A percentile compares a stretch with the other conserved stretches of the same genome.
Evolutionary conservation across 306 rosid species (phyloP).

Genomic region (Carpinus fangiana): DNA sequence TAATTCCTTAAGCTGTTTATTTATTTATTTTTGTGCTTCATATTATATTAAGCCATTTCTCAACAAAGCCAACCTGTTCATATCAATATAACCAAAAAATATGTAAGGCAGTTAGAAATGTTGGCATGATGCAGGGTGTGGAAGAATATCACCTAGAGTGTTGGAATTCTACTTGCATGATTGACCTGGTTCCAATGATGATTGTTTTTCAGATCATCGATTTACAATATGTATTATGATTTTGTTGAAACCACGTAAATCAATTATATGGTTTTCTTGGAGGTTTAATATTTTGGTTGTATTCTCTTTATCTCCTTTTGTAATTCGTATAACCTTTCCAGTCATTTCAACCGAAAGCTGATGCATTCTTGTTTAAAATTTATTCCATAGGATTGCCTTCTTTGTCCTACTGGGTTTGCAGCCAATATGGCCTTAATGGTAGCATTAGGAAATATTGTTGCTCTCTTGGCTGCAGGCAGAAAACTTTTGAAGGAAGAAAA

Average conservation of each 20-base stretch:
- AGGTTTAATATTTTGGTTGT: constrained; percentile 4
- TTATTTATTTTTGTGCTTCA: constrained; percentile 8
- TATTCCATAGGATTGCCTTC: constrained; percentile 94
- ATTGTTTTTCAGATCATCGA: background rate
- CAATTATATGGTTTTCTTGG: background rate
- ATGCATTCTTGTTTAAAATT: constrained; percentile 46
- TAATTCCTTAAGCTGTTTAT: constrained; percentile 11
- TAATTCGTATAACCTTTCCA: background rate
- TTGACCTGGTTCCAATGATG: background rate
- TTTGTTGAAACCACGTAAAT: background rate
- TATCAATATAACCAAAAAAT: constrained; percentile 6
- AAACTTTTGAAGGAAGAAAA: constrained; percentile 58
- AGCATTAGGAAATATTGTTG: constrained; percentile 72
- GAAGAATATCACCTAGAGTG: background rate
- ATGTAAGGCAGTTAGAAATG: background rate
- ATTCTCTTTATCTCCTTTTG: background rate
- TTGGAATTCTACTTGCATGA: background rate
- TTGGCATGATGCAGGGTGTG: background rate
- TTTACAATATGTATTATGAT: background rate
- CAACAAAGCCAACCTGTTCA: constrained; percentile 9
- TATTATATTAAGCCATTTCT: constrained; percentile 2
- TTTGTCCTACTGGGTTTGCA: constrained; percentile 98
- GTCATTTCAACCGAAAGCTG: constrained; percentile 35
- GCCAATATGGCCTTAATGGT: constrained; percentile 98
- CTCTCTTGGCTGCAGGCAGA: constrained; percentile 62